Evolutionary conservation across 495 filamentous ascomycete genomes (phyloP).

Genomic region (Alectoria sarmentosa): DNA sequence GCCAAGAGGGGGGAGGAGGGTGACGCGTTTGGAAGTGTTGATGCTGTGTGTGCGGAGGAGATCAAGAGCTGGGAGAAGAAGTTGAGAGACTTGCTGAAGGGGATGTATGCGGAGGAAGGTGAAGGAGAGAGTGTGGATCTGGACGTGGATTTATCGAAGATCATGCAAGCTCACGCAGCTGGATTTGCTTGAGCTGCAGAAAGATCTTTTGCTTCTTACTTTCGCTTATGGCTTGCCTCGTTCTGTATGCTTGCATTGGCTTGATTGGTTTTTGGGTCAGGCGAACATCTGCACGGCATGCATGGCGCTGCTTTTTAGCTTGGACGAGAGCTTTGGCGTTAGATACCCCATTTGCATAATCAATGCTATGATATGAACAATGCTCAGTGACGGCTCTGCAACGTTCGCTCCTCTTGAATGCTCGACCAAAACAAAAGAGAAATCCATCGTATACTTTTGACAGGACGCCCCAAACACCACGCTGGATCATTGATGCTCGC

Average conservation of each 20-base stretch:
- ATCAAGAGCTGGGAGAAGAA: conserved; percentile 15
- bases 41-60: not conserved
- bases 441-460: not conserved
- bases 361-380: not conserved
- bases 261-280: not conserved
- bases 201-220: conserved; percentile 1
- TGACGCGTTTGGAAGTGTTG: conserved; percentile 8
- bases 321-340: not conserved
- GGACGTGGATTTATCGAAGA: conserved; percentile 7
- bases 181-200: not conserved
- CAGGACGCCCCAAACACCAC: not conserved
- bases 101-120: not conserved
- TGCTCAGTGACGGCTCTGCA: not conserved
- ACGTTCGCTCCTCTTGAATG: not conserved
- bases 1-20: not conserved
- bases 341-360: conserved; percentile 1
- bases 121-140: conserved; percentile 3
- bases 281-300: not conserved
- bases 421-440: not conserved
- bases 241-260: not conserved
- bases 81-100: conserved; percentile 15
- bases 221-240: not conserved
- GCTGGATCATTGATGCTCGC: not conserved
- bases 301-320: not conserved
- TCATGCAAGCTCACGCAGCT: not conserved